Base-by-base conservation (phyloP, 225 moss, liverwort and hornwort species). In the Thuidium tamariscinum region DNA sequence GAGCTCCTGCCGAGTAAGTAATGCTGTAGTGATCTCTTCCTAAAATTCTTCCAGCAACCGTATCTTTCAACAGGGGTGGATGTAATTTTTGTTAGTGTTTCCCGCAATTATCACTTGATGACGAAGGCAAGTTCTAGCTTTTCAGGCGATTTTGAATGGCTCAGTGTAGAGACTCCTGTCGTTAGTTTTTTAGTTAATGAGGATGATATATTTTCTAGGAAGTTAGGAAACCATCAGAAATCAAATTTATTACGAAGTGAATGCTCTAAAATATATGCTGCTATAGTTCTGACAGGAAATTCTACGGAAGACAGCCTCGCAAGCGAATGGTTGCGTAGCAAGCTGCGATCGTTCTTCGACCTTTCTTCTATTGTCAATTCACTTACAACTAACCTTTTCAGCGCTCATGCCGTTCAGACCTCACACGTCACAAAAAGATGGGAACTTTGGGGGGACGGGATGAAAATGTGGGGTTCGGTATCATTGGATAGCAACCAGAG, bases 1-100 rank as follows among this genome's bases (percentile, higher is more conserved):
- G 91, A 89, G 88, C 85, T 77, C 84, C 89, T 68, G 32, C 32
- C 60, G 25, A 76, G 57, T 88, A 85, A 66, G 74, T 26, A 49
- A 14, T 51, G 71, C 11, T 52, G 78, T 26, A 84, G 54, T 59
- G 34, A 18, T 59, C 72, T 71, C 61, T 48, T 74, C 13, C 36
- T n/a, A 20, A 37, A 44, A 48, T 21, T 15, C 46, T 85, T 77
- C 32, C 32, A 55, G 64, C 37, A 68, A 68, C 32, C n/a, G 18
- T 20, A 13, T 59, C 13, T 27, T 44, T 78, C 23, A 32, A 63
- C 30, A 46, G 63, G 46, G 80, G 62, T 80, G 63, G 63, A 48
- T n/a, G 30, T 60, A 20, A 20, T 59, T 41, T 6, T 41, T 41
- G 30, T 68, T 29, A 27, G 57, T n/a, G 26, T 81, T 68, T 80